Percentiles rank a stretch among this genome's conserved stretches.
Conservation (phyloP, 2,329 filamentous ascomycete genomes). For the Fusarium torulosum region DNA sequence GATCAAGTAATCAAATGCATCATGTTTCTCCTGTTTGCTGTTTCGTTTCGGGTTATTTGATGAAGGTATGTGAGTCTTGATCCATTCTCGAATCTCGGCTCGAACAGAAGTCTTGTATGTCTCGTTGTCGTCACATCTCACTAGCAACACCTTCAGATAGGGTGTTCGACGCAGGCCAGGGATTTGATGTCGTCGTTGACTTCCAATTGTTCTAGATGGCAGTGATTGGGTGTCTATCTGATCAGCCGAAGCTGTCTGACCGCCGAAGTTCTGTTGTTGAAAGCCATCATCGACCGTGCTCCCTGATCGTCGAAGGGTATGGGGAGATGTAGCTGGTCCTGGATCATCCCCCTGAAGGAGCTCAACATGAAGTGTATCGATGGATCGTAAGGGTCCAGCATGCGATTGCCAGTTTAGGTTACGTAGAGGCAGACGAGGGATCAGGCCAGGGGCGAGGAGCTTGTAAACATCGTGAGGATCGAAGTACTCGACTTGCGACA, state of each 20-base stretch:
- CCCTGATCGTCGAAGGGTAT: conserved; percentile 50
- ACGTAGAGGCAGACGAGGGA: conserved; percentile 83
- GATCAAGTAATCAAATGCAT: conserved; percentile 96
- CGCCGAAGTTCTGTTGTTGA: conserved; percentile 66
- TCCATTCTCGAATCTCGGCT: conserved; percentile 88
- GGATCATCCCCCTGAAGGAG: conserved; percentile 75
- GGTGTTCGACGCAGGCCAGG: conserved; percentile 92
- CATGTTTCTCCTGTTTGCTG: conserved; percentile 88
- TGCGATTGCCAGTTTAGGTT: conserved; percentile 99
- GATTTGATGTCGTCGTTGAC: conserved; percentile 85
- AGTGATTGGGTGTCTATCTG: conserved; percentile 53
- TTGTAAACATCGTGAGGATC: conserved; percentile 92
- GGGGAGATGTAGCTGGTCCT: conserved; percentile 51
- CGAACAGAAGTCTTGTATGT: conserved; percentile 86
- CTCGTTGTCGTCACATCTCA: conserved; percentile 96
- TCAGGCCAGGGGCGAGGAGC: conserved; percentile 80
- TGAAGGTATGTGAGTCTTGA: conserved; percentile 78
- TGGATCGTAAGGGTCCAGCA: conserved; percentile 89
- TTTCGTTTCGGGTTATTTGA: conserved; percentile 65
- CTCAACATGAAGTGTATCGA: conserved; percentile 91
- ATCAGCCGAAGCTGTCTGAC: conserved; percentile 56
- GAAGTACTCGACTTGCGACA: conserved; percentile 85
- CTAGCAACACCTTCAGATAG: conserved; percentile 89
- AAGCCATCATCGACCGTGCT: conserved; percentile 69
- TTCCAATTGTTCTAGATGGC: conserved; percentile 51